phyloP scores from a whole-genome alignment of 1,284 basidiomycete species.

The Boletus semigastroideus region DNA sequence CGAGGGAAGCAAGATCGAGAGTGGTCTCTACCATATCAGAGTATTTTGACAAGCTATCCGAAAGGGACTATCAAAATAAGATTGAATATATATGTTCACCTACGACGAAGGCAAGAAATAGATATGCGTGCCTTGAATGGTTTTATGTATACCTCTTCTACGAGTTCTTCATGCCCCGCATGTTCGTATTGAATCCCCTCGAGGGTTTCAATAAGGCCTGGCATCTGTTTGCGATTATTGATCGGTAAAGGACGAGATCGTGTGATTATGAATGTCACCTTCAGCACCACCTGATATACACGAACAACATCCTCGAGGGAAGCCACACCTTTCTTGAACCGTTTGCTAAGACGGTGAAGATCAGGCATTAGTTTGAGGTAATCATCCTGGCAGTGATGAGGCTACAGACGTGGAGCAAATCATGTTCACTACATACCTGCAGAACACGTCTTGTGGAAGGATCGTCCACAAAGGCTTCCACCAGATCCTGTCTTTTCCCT shows the following conservation, averaged over 20 bases:
- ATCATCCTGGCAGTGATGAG: constrained; percentile 58
- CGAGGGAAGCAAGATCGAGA: constrained; percentile 85
- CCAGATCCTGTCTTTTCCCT: constrained; percentile 86
- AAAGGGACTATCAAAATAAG: constrained; percentile 51
- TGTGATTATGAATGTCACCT: constrained; percentile 36
- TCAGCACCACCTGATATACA: constrained; percentile 87
- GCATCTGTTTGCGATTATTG: constrained; percentile 50
- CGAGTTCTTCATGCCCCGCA: constrained; percentile 49
- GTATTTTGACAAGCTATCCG: constrained; percentile 71
- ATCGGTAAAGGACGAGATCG: background rate
- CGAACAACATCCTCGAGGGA: constrained; percentile 94
- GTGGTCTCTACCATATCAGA: constrained; percentile 95
- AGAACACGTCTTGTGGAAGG: constrained; percentile 68
- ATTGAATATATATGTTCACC: background rate
- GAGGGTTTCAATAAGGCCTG: constrained; percentile 69
- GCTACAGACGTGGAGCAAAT: background rate
- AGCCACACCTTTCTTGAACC: constrained; percentile 85
- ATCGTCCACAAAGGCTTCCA: constrained; percentile 86
- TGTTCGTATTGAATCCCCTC: constrained; percentile 52
- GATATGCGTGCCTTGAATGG: constrained; percentile 54
- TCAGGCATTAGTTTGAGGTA: constrained; percentile 93
- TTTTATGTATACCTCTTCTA: constrained; percentile 68
- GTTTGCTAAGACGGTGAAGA: constrained; percentile 89
- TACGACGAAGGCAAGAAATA: background rate
- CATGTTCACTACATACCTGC: constrained; percentile 48